These are phyloP conservation scores for Pyropia yezoensis DNA, from an alignment of 23 red algal genomes.

Conservation along the genomic window DNA sequence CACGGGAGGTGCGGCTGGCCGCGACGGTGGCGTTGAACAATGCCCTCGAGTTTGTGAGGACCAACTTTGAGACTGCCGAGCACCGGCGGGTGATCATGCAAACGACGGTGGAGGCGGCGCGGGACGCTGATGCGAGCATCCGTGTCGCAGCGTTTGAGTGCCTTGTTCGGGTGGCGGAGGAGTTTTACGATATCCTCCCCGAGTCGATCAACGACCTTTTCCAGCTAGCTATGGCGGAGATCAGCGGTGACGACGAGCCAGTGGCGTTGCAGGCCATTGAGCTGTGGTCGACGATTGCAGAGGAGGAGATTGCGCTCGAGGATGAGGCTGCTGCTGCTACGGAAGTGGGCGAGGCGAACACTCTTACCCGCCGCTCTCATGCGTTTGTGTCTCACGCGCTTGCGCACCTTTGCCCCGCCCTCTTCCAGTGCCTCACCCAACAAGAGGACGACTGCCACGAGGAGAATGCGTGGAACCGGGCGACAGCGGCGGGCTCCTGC, in stretches of 20 bases:
- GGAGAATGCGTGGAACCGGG: constrained; percentile 80
- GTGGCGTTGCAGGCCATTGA: constrained; percentile 97
- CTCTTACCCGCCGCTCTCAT: constrained; percentile 21
- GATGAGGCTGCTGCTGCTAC: constrained; percentile 44
- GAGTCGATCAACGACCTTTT: constrained; percentile 76
- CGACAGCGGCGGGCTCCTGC: constrained; percentile 78
- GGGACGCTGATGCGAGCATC: constrained; percentile 36
- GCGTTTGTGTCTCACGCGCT: constrained; percentile 72
- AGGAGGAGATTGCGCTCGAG: constrained; percentile 71
- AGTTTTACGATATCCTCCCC: constrained; percentile 79
- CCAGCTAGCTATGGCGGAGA: constrained; percentile 73
- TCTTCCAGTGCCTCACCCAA: constrained; percentile 72
- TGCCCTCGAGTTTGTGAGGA: constrained; percentile 85
- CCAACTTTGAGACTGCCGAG: constrained; percentile 72
- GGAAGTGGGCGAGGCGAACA: constrained; percentile 17
- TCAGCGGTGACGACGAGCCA: constrained; percentile 70
- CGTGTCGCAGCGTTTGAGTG: constrained; percentile 79
- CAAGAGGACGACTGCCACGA: constrained; percentile 76
- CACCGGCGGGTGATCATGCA: constrained; percentile 75
- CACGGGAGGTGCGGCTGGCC: constrained; percentile 43
- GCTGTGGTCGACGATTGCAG: constrained; percentile 93
- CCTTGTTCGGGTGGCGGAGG: constrained; percentile 78
- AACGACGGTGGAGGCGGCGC: constrained; percentile 66
- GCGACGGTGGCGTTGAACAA: constrained; percentile 84
- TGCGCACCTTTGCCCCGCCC: constrained; percentile 49